Evolutionary conservation across 2,329 filamentous ascomycete genomes (phyloP).

Genomic region (Alternaria conjuncta): DNA sequence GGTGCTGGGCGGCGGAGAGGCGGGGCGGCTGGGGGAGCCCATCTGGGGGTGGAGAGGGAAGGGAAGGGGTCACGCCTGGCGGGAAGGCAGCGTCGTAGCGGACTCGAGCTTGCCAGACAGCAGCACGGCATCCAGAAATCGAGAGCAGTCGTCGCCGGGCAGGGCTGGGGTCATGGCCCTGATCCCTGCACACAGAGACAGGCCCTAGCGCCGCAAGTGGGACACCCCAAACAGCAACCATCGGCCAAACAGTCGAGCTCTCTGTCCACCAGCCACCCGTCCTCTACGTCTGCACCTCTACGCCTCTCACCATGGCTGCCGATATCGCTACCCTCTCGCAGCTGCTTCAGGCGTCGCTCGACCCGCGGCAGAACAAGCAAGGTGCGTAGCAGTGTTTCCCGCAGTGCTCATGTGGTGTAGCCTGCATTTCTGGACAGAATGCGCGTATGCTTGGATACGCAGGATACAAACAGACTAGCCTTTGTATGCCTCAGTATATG

Average conservation of each 20-base stretch:
- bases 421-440: neutral
- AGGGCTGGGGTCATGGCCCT: neutral
- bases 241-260: constrained; percentile 20
- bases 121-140: constrained; percentile 1
- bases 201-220: constrained; percentile 7
- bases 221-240: constrained; percentile 22
- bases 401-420: constrained; percentile 8
- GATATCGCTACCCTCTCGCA: constrained; percentile 72
- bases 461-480: too few species aligned
- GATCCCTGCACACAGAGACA: constrained; percentile 8
- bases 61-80: neutral
- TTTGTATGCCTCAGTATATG: neutral
- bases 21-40: constrained; percentile 23
- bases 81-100: constrained; percentile 4
- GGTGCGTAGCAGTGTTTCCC: constrained; percentile 61
- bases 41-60: constrained; percentile 12
- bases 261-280: constrained; percentile 4
- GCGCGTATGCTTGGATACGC: neutral
- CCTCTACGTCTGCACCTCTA: neutral
- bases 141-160: neutral
- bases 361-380: constrained; percentile 86
- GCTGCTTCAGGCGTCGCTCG: constrained; percentile 88
- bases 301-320: constrained; percentile 60
- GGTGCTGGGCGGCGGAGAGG: constrained; percentile 18
- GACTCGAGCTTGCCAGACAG: constrained; percentile 5